Evolutionary conservation across 768 basidiomycete species (phyloP).

Genomic region (Cystofilobasidium bisporidii): DNA sequence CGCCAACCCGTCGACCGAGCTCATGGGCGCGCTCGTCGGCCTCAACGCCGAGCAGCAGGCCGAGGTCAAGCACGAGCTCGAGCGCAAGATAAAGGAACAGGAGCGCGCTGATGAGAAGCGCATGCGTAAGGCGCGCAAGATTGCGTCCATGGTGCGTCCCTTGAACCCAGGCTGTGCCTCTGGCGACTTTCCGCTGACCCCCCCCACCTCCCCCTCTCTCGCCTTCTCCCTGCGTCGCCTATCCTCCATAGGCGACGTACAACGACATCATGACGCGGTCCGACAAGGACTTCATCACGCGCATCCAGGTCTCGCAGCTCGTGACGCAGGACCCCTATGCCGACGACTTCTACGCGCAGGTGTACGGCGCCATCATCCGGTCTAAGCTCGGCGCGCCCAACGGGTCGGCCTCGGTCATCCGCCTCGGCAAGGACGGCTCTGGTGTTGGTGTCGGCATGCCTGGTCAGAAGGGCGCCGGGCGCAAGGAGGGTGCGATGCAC

Average conservation of each 20-base stretch:
- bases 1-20: slow-evolving; percentile 20
- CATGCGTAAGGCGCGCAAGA: slow-evolving; percentile 32
- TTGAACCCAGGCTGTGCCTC: slow-evolving; percentile 28
- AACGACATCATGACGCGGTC: slow-evolving; percentile 42
- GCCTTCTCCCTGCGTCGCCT: too few relatives aligned
- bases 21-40: slow-evolving; percentile 23
- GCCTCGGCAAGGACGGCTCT: slow-evolving; percentile 59
- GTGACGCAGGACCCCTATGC: slow-evolving; percentile 90
- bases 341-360: slow-evolving; percentile 97
- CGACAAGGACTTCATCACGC: slow-evolving; percentile 98
- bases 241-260: slow-evolving; percentile 34
- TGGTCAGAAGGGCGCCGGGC: slow-evolving; percentile 55
- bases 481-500: slow-evolving; percentile 78
- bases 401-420: slow-evolving; percentile 51
- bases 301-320: slow-evolving; percentile 96
- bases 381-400: slow-evolving; percentile 51
- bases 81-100: slow-evolving; percentile 33
- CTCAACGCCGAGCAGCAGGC: slow-evolving; percentile 27
- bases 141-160: slow-evolving; percentile 35
- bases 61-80: slow-evolving; percentile 29
- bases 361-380: slow-evolving; percentile 74
- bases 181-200: neutral
- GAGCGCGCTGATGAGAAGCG: slow-evolving; percentile 32
- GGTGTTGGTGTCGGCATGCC: slow-evolving; percentile 72
- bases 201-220: too few relatives aligned